Evolutionary conservation across 164 flowering plant genomes (phyloP), one percentile per base, ranked within the genome.

Genomic region (Sedum album): DNA sequence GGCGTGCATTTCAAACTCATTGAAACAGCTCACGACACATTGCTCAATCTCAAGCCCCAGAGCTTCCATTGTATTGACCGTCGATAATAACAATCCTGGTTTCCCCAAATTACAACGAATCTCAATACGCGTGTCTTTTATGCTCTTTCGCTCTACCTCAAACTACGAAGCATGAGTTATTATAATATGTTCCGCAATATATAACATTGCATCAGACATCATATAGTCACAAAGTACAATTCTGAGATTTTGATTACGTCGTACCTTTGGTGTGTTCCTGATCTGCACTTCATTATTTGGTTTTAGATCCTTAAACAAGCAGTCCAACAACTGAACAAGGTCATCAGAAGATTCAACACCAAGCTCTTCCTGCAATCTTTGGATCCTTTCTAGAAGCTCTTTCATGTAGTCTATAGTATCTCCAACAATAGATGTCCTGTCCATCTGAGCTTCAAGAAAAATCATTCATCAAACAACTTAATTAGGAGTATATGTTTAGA

Each of bases 341-440:
- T 75, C 69, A 31, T 84, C 71, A 53, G 71, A 79, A 41, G 85
- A 74, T 60, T 72, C 81, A 44, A 41, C 71, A 66, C 81, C 82
- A 25, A 75, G 76, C 68, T 86, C 88, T 65, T 82, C 81, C 57
- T 88, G 90, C 77, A 90, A 70, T 26, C 33, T 79, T 41, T 84
- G 82, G 73, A 93, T 90, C 68, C 79, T 89, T 42, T 86, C 88
- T 10, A 88, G 74, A 4, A 93, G 85, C 79, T 90, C 96, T 64
- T 89, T 93, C 88, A 86, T 83, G 83, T 93, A 93, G 66, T 89
- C 92, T 65, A 93, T 93, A 3, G 96, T 88, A 64, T 93, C 98
- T 60, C 96, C 96, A 61, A 93, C 89, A 66, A 93, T 93, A 5
- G 98, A 85, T 55, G 98, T 93, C 69, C 96, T 85, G 71, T 93